These are phyloP conservation scores for Saturnispora serradocipensis DNA, from an alignment of 805 yeast species.

Conservation along the genomic window DNA sequence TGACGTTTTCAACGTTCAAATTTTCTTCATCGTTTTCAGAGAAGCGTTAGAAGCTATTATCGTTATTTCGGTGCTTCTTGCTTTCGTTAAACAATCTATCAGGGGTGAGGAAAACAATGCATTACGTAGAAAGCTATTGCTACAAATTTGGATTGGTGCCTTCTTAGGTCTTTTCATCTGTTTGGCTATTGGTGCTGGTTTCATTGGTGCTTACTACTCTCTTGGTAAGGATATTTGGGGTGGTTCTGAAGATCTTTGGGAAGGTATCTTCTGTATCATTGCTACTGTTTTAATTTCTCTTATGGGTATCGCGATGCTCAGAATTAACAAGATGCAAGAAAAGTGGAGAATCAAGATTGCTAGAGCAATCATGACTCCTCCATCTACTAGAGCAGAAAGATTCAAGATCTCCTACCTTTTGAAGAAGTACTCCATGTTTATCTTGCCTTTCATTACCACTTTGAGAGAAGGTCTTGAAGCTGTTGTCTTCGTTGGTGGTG, in stretches of 20 bases:
- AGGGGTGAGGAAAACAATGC: constrained; percentile 32
- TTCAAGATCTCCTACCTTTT: constrained; percentile 43
- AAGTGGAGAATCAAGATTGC: constrained; percentile 95
- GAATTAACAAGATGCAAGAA: constrained; percentile 88
- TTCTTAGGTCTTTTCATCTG: constrained; percentile 61
- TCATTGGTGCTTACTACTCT: constrained; percentile 82
- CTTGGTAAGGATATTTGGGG: constrained; percentile 75
- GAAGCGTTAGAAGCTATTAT: constrained; percentile 86
- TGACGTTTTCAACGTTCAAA: constrained; percentile 51
- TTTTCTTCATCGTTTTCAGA: constrained; percentile 82
- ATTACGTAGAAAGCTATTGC: constrained; percentile 49
- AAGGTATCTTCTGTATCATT: constrained; percentile 80
- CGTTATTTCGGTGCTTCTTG: constrained; percentile 76
- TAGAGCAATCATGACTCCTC: constrained; percentile 55
- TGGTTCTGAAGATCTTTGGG: constrained; percentile 83
- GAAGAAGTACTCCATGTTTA: constrained; percentile 73
- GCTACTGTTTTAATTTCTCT: constrained; percentile 78
- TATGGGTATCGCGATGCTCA: constrained; percentile 91
- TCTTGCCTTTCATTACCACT: constrained; percentile 78
- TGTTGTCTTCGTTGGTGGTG: constrained; percentile 89
- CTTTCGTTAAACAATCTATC: constrained; percentile 80
- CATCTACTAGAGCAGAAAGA: constrained; percentile 37
- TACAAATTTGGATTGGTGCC: constrained; percentile 82
- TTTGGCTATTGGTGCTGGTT: constrained; percentile 75
- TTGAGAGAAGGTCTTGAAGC: constrained; percentile 94